These are phyloP conservation scores for Stagonosporopsis cucurbitacearum DNA, from an alignment of 2,329 filamentous ascomycete genomes.

Conservation along the genomic window DNA sequence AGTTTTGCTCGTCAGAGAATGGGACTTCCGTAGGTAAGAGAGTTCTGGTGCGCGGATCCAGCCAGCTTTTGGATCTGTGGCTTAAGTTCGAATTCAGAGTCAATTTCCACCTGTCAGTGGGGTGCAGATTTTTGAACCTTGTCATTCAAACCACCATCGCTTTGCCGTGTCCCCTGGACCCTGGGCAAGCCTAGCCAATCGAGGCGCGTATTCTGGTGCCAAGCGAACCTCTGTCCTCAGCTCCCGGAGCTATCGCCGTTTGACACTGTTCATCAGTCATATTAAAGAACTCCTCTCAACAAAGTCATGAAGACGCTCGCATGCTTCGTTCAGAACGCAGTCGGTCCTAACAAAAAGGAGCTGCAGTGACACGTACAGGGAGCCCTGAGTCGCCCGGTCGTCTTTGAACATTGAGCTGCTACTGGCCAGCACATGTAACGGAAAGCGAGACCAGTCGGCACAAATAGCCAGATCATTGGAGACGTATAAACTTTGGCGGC, in stretches of 20 bases:
- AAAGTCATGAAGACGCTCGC: conserved; percentile 11
- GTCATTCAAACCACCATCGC: conserved; percentile 8
- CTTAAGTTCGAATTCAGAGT: neutral
- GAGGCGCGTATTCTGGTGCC: conserved; percentile 21
- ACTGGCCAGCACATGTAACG: conserved; percentile 12
- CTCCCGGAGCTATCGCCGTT: conserved; percentile 3
- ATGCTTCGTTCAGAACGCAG: conserved; percentile 5
- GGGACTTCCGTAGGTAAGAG: too few relatives aligned
- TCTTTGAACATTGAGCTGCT: conserved; percentile 10
- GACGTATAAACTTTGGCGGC: conserved; percentile 15
- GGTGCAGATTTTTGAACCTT: conserved; percentile 12
- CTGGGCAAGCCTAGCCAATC: conserved; percentile 19
- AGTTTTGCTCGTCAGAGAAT: neutral
- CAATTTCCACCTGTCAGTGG: conserved; percentile 10
- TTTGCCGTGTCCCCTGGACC: conserved; percentile 9
- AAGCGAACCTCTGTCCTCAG: conserved; percentile 13
- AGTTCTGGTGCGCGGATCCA: neutral
- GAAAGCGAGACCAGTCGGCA: conserved; percentile 13
- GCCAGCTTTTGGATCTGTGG: neutral
- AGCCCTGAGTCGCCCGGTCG: too few relatives aligned
- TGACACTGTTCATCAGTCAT: conserved; percentile 17
- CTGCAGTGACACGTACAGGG: conserved; percentile 5
- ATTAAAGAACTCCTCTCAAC: neutral
- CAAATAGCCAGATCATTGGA: neutral
- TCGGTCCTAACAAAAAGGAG: conserved; percentile 3